A percentile compares a stretch with the other conserved stretches of the same genome.
These are phyloP conservation scores for Actinidia chinensis DNA, from an alignment of 179 eudicot genomes.

Conservation along the genomic window DNA sequence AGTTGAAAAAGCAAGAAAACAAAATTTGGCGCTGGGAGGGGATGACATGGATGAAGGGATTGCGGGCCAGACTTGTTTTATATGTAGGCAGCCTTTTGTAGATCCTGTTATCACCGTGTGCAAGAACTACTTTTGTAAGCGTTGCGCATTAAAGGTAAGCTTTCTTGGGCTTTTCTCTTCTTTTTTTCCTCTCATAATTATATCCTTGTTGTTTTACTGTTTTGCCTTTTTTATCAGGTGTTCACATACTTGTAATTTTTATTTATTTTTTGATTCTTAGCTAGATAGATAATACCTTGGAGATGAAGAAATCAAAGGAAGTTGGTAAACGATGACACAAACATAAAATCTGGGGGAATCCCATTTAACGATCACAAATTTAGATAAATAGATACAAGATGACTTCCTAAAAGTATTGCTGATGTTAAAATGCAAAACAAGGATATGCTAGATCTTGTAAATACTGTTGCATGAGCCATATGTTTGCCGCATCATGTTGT, in stretches of 20 bases:
- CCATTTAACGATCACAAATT: background rate
- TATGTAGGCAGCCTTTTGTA: conserved; percentile 81
- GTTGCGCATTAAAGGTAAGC: conserved; percentile 79
- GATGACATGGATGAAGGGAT: conserved; percentile 48
- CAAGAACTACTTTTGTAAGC: conserved; percentile 91
- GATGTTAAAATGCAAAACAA: no score
- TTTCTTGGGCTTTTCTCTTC: background rate
- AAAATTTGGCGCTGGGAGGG: conserved; percentile 64
- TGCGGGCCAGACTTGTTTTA: conserved; percentile 55
- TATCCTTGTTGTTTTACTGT: background rate
- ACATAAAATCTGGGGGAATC: background rate
- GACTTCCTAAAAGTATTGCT: background rate
- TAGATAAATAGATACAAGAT: background rate
- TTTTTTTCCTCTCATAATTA: background rate
- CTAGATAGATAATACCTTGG: background rate
- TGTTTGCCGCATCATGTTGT: no score
- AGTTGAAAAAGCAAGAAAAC: conserved; percentile 68
- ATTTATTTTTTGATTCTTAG: background rate
- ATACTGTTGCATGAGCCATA: no score
- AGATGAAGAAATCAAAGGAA: background rate
- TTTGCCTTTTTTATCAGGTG: background rate
- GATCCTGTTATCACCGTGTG: conserved; percentile 90
- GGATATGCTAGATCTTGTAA: no score
- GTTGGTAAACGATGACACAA: background rate
- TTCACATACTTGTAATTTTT: background rate